Evolutionary conservation across 2,329 filamentous ascomycete genomes (phyloP), one percentile per base, ranked within the genome.

Genomic region (Periconia sp.): DNA sequence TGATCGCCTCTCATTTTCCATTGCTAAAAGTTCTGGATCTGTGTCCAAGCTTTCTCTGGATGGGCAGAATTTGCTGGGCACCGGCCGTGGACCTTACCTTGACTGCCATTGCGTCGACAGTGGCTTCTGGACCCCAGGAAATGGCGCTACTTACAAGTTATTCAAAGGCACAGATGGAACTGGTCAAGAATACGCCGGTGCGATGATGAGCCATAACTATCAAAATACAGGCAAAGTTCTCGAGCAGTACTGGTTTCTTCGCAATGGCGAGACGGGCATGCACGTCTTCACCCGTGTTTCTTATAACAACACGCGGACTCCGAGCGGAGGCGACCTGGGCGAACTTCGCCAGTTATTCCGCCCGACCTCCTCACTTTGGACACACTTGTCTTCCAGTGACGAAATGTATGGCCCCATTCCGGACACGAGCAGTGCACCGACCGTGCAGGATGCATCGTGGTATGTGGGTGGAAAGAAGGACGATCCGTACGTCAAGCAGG

Each of bases 391-490:
- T n/a, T 85, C 83, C 1, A 85, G 84, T 58, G 76, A 80, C 18
- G 68, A 78, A 11, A 78, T 83, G 47, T 82, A 79, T 49, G 82
- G 82, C 0, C 84, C 84, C 3, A 63, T 79, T 40, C 82, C 83
- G 0, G 70, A 71, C 13, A 74, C 78, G 1, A 76, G 76, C 1
- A 72, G 74, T 14, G 63, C 71, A 0, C 72, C 74, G 3, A 67
- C 81, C 47, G 84, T 87, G 3, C 85, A 87, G 64, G 85, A 88
- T 68, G 84, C 85, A 5, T 86, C 85, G 0, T 87, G 83, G 82
- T 81, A 83, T 45, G 65, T 87, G 14, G 81, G 81, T 23, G 81
- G 81, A 45, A 79, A 79, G 0, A 78, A 79, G 0, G 63, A 80
- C 15, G 81, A 85, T 62, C 74, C 80, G 0, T 87, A 87, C 60